A percentile compares a stretch with the other conserved stretches of the same genome.
phyloP scores from a whole-genome alignment of 2,329 filamentous ascomycete species.

The Diaporthe ampelina region DNA sequence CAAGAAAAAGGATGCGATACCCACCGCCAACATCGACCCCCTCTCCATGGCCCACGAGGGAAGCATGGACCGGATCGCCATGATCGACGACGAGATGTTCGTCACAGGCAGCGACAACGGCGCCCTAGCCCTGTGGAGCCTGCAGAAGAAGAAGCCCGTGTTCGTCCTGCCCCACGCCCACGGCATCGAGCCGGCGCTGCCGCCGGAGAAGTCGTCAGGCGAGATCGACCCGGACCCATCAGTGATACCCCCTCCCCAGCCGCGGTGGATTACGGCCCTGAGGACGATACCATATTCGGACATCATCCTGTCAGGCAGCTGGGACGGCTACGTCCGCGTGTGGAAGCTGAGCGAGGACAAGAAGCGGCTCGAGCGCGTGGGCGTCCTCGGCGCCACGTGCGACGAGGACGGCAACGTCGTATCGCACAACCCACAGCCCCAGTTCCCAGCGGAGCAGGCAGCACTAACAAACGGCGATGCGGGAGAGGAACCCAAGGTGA shows the following conservation, averaged over 20 bases:
- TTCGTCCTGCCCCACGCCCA: constrained; percentile 85
- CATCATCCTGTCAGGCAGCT: constrained; percentile 90
- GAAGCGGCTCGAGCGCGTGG: constrained; percentile 79
- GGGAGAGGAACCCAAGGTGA: constrained; percentile 3
- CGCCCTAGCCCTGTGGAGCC: constrained; percentile 86
- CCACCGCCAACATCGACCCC: constrained; percentile 57
- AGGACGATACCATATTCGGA: constrained; percentile 91
- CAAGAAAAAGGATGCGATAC: constrained; percentile 62
- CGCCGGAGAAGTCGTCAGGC: constrained; percentile 79
- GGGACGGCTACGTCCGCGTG: constrained; percentile 89
- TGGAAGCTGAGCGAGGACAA: constrained; percentile 92
- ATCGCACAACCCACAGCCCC: constrained; percentile 38
- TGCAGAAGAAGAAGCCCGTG: constrained; percentile 95
- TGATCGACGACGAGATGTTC: constrained; percentile 90
- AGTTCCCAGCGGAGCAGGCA: constrained; percentile 41
- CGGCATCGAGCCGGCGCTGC: constrained; percentile 81
- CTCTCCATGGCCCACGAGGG: constrained; percentile 78
- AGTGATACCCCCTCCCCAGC: constrained; percentile 74
- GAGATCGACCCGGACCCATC: constrained; percentile 73
- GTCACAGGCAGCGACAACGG: constrained; percentile 96
- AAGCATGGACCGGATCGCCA: constrained; percentile 91
- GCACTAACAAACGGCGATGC: constrained; percentile 45
- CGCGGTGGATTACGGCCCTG: constrained; percentile 92
- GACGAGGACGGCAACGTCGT: constrained; percentile 41
- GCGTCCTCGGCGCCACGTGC: constrained; percentile 68